Evolutionary conservation across 2,329 filamentous ascomycete genomes (phyloP).

Genomic region (Eurotiales sp.): DNA sequence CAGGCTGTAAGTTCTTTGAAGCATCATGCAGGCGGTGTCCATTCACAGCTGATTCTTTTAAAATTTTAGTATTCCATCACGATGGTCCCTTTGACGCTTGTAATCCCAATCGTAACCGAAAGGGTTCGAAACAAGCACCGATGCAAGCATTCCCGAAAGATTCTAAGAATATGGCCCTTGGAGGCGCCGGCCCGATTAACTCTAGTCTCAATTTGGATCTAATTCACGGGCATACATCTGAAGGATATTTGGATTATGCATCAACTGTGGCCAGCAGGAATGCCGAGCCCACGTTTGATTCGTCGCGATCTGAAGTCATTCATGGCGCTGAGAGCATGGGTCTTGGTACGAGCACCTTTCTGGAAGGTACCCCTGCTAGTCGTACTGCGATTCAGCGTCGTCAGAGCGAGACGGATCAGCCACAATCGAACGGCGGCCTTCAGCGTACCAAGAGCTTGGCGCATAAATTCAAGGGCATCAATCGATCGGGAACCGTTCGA

Average conservation of each 20-base stretch:
- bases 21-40: background rate
- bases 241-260: constrained; percentile 80
- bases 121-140: constrained; percentile 75
- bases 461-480: constrained; percentile 82
- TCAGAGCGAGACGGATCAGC: constrained; percentile 61
- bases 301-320: constrained; percentile 65
- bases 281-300: constrained; percentile 57
- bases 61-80: constrained; percentile 80
- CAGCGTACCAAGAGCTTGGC: constrained; percentile 92
- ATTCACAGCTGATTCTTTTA: background rate
- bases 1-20: constrained; percentile 65
- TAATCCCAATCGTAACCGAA: constrained; percentile 88
- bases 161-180: constrained; percentile 86
- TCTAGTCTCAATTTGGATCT: constrained; percentile 75
- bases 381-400: constrained; percentile 72
- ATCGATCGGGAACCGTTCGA: constrained; percentile 59
- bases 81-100: constrained; percentile 96
- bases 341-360: constrained; percentile 88
- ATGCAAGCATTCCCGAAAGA: constrained; percentile 96
- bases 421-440: constrained; percentile 55
- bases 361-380: constrained; percentile 88
- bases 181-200: constrained; percentile 81
- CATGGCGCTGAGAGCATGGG: constrained; percentile 82
- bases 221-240: constrained; percentile 82
- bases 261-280: constrained; percentile 39